These are phyloP conservation scores for Luzula sylvatica DNA, from an alignment of 176 grass and related monocot genomes.

Conservation along the genomic window DNA sequence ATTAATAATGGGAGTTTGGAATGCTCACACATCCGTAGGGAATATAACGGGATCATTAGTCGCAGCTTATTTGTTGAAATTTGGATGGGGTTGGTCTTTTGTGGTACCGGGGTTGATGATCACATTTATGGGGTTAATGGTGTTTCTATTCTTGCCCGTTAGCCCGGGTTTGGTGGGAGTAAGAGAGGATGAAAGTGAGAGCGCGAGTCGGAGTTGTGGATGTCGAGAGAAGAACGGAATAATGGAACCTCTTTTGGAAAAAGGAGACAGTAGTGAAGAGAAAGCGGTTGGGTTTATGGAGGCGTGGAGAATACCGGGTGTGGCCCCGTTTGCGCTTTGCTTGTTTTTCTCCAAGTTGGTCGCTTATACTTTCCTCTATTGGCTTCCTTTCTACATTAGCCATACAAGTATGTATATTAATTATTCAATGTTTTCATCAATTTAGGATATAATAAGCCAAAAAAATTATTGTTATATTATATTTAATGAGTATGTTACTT, in stretches of 20 bases:
- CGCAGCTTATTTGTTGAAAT: constrained; percentile 53
- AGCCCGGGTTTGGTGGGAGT: constrained; percentile 48
- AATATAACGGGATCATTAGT: constrained; percentile 69
- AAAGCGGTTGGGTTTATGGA: constrained; percentile 61
- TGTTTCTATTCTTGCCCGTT: constrained; percentile 57
- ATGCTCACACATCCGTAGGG: constrained; percentile 59
- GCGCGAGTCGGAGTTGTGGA: constrained; percentile 25
- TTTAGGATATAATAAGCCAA: not conserved
- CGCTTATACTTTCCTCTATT: constrained; percentile 77
- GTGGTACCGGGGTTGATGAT: constrained; percentile 43
- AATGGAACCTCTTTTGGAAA: constrained; percentile 30
- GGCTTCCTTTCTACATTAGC: constrained; percentile 85
- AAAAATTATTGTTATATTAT: not conserved
- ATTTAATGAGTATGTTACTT: not conserved
- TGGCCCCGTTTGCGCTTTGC: constrained; percentile 63
- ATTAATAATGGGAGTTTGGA: constrained; percentile 80
- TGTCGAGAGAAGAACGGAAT: constrained; percentile 35
- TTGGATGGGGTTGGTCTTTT: constrained; percentile 68
- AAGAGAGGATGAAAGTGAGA: constrained; percentile 27
- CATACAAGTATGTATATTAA: constrained; percentile 55
- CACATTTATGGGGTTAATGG: constrained; percentile 32
- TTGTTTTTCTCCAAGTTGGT: constrained; percentile 88
- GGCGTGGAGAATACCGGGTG: constrained; percentile 72
- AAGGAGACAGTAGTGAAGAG: constrained; percentile 13
- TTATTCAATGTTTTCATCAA: not conserved